Evolutionary conservation across 768 basidiomycete species (phyloP).

Genomic region (Calocera viscosa): DNA sequence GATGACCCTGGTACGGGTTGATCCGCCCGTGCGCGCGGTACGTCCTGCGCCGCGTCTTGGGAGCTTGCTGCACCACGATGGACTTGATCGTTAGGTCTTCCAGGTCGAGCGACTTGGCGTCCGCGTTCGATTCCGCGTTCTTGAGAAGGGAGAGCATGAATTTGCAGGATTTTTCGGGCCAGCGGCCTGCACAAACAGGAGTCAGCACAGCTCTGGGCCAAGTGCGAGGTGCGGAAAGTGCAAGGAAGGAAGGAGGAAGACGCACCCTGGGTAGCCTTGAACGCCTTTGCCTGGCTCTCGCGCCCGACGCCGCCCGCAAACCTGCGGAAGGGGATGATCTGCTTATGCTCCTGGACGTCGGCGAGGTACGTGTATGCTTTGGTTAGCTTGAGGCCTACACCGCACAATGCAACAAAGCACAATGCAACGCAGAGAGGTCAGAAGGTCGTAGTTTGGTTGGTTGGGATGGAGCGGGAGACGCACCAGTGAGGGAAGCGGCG

Average conservation of each 20-base stretch:
- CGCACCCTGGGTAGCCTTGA: conserved; percentile 90
- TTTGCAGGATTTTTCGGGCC: conserved; percentile 98
- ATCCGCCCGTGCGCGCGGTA: conserved; percentile 97
- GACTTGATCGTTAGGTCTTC: conserved; percentile 91
- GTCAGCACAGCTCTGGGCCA: neutral
- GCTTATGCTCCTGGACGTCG: conserved; percentile 93
- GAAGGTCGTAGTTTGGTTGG: no score
- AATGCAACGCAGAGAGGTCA: no score
- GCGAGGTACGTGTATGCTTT: conserved; percentile 92
- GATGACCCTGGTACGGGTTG: conserved; percentile 98
- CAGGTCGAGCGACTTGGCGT: conserved; percentile 87
- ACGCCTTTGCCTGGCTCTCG: conserved; percentile 88
- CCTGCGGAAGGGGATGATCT: conserved; percentile 90
- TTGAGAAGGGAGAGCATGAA: conserved; percentile 90
- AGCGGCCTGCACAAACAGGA: conserved; percentile 60
- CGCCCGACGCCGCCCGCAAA: conserved; percentile 93
- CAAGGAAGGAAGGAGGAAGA: conserved; percentile 16
- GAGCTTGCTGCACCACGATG: conserved; percentile 97
- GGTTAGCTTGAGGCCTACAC: conserved; percentile 85
- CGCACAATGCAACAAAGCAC: no score
- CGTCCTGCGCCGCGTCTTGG: conserved; percentile 97
- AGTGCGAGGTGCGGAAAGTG: no score
- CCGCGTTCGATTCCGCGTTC: conserved; percentile 98
- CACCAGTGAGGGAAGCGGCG: conserved; percentile 83
- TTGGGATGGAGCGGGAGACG: conserved; percentile 20